Base-by-base conservation (phyloP, 306 rosid species). In the Rosa persica region DNA sequence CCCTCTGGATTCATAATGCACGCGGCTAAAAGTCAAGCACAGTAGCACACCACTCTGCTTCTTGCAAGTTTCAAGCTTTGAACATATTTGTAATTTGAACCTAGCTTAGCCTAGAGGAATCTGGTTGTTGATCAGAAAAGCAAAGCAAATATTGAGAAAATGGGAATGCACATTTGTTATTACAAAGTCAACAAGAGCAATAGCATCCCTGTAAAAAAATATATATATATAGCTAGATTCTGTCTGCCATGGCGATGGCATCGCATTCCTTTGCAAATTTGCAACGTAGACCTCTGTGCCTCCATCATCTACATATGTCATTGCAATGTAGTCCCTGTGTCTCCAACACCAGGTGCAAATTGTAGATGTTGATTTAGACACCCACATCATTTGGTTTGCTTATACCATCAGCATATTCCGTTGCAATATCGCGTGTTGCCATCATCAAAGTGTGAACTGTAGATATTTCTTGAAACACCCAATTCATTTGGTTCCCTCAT, bases 151-250 rank as follows among this genome's bases (percentile, higher is more conserved):
- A 0, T 8, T 58, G 51, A 73, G 67, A n/a, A 42, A 73, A 36
- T 1, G 76, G 34, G 46, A 68, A 6, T 10, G 44, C 4, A 20
- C 47, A 51, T 52, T 20, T 72, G 57, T 27, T 72, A 17, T 30
- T 19, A 52, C 65, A 74, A 78, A 48, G 74, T 74, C 62, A 74
- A 61, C 54, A 73, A 67, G 13, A 2, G 19, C 74, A 74, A 60
- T 79, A 23, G 39, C 68, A 60, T 48, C 52, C 48, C 64, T 40
- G 38, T 46, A 19, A 20, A 61, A 44, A 46, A n/a, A n/a, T n/a
- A n/a, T n/a, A n/a, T n/a, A n/a, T n/a, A n/a, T n/a, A n/a, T 40
- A 70, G 81, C 79, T 79, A 64, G 81, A 83, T 83, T 79, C 72
- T 75, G 81, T 79, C 83, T 79, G 83, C 81, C 86, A 79, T 58